Evolutionary conservation across 495 filamentous ascomycete genomes (phyloP), one percentile per base, ranked within the genome.

Genomic region (Penicillium bovifimosum): DNA sequence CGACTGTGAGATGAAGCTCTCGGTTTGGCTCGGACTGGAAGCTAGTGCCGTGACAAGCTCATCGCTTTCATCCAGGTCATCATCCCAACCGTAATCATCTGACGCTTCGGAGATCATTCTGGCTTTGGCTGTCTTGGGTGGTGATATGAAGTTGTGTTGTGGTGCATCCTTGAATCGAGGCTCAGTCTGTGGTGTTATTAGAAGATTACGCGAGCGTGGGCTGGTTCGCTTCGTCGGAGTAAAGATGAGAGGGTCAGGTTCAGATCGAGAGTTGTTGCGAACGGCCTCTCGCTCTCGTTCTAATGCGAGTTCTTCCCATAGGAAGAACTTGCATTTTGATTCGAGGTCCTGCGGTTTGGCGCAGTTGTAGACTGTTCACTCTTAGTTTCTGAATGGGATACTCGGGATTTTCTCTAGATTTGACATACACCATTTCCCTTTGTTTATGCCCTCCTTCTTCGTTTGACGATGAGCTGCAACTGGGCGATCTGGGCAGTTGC

Each of bases 301-400:
- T 31, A 76, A 66, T 0, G 86, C 86, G n/a, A 81, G 77, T 26
- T 82, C 78, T 26, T 76, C 73, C 80, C 83, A 91, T 2, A 90
- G 67, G 62, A 89, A 91, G 74, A 90, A 90, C 13, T 73, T 70
- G 65, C 87, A 91, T 33, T 72, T 69, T n/a, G n/a, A n/a, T n/a
- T n/a, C n/a, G 36, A 73, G 58, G 1, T 67, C 58, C 27, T 74
- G 69, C 7, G 69, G 61, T 53, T 79, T 76, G 50, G 79, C 79
- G 62, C 87, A 90, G 6, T 74, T 81, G 60, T 85, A 89, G 65
- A 90, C 77, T 80, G 24, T 18, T 36, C 27, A 9, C 28, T 11
- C 35, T 45, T 20, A 42, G 38, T 56, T 33, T 6, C 31, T 38
- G 10, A 1, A 13, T 48, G 16, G 29, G 44, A 24, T 34, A 46